A percentile compares a stretch with the other conserved stretches of the same genome.
Conservation (phyloP, 495 filamentous ascomycete species). For the Tricharina praecox region DNA sequence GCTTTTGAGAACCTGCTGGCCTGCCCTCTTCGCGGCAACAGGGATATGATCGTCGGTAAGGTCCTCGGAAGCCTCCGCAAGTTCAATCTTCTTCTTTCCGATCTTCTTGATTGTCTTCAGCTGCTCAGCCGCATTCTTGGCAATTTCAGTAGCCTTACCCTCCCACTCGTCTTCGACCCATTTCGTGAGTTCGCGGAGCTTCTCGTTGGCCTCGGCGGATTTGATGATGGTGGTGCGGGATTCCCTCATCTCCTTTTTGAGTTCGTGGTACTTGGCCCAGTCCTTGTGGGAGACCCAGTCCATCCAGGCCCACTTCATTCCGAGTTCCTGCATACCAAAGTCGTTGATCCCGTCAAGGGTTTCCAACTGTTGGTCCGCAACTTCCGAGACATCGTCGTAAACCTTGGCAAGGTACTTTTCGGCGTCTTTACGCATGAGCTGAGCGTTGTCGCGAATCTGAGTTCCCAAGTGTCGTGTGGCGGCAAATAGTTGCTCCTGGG, state of each 20-base stretch:
- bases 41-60: constrained; percentile 40
- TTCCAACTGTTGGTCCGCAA: constrained; percentile 62
- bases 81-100: constrained; percentile 66
- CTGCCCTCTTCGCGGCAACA: constrained; percentile 7
- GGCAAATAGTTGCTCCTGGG: constrained; percentile 43
- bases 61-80: constrained; percentile 57
- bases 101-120: constrained; percentile 69
- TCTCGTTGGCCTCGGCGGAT: constrained; percentile 53
- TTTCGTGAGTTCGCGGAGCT: constrained; percentile 49
- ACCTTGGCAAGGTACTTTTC: constrained; percentile 55
- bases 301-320: constrained; percentile 95
- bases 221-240: constrained; percentile 68
- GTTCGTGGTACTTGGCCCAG: constrained; percentile 76
- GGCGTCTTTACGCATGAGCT: constrained; percentile 65
- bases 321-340: constrained; percentile 81
- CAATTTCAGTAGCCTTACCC: constrained; percentile 58
- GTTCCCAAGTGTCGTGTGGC: constrained; percentile 60
- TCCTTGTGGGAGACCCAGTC: constrained; percentile 90
- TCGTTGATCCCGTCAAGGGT: constrained; percentile 75
- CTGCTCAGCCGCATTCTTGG: constrained; percentile 67
- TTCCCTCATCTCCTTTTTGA: constrained; percentile 67
- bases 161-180: constrained; percentile 50
- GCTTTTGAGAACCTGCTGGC: constrained; percentile 11
- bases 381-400: constrained; percentile 47
- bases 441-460: constrained; percentile 61